phyloP scores from a whole-genome alignment of 768 basidiomycete genomes.

The Phanerodontia chrysosporium region DNA sequence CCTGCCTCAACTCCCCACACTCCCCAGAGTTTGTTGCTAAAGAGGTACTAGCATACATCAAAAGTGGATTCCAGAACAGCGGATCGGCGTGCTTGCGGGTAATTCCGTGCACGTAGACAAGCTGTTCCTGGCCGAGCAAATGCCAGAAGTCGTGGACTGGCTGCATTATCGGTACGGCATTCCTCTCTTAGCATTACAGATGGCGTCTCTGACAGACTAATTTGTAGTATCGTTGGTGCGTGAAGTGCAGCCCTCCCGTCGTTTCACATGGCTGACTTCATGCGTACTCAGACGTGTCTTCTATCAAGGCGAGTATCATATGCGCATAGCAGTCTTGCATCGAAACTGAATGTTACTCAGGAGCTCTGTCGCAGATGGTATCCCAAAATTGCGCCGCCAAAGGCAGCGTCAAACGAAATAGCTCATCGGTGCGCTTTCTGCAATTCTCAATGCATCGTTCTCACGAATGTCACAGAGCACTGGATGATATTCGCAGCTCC shows the following conservation, averaged over 20 bases:
- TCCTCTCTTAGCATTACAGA: neutral
- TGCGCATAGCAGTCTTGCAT: neutral
- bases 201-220: slow-evolving; percentile 1
- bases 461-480: slow-evolving; percentile 47
- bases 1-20: slow-evolving; percentile 71
- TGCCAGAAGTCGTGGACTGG: slow-evolving; percentile 79
- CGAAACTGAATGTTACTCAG: slow-evolving; percentile 31
- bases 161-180: slow-evolving; percentile 68
- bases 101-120: slow-evolving; percentile 84
- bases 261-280: neutral
- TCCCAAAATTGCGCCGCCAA: slow-evolving; percentile 23
- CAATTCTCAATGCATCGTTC: neutral
- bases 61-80: slow-evolving; percentile 74
- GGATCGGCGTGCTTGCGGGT: slow-evolving; percentile 73
- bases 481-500: slow-evolving; percentile 77
- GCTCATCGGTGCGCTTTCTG: slow-evolving; percentile 52
- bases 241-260: slow-evolving; percentile 7
- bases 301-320: slow-evolving; percentile 55
- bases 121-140: slow-evolving; percentile 65
- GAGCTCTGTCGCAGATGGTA: slow-evolving; percentile 78
- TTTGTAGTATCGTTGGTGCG: slow-evolving; percentile 65
- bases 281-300: slow-evolving; percentile 65
- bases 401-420: slow-evolving; percentile 21
- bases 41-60: slow-evolving; percentile 71
- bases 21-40: slow-evolving; percentile 54